Evolutionary conservation across 2,329 filamentous ascomycete species (phyloP), one percentile per base, ranked within the genome.

Genomic region (Nigrospora sphaerica): DNA sequence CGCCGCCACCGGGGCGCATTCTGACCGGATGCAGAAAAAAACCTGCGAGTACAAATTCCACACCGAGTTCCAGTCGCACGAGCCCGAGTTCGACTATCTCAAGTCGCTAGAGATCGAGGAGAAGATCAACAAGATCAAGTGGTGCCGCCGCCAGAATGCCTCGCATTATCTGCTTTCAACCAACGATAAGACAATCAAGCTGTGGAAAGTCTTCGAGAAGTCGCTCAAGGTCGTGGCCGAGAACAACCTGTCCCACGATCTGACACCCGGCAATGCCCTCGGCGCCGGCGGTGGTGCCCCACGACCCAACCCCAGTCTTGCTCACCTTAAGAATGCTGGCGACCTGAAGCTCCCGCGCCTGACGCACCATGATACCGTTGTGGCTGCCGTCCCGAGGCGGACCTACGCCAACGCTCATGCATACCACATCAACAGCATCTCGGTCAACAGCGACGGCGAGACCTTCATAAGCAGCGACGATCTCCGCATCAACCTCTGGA

Each of bases 41-140:
- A 97, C 93, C 43, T 98, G 93, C 81, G 93, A 98, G 71, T 98
- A 98, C 79, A 98, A 97, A 70, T 98, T 98, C 69, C 93, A 98
- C 70, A 98, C 93, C 67, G 93, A 98, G 66, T 98, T 98, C 62
- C 93, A 98, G 74, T 98, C 93, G 59, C 93, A 98, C 73, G 93
- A 98, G 67, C 93, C 93, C 53, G 93, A 98, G 70, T 98, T 98
- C 69, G 93, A 98, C 70, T 98, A 98, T 68, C 81, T 98, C 55
- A 98, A 98, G 72, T 98, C 93, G 32, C 80, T 98, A 58, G 93
- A 98, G 71, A 98, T 98, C 63, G 93, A 98, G 78, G 93, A 98
- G 72, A 98, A 98, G 75, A 98, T 98, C 79, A 98, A 98, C 80
- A 98, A 98, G 78, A 98, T 98, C 74, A 98, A 97, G 71, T 98